Evolutionary conservation across 768 basidiomycete genomes (phyloP).

Genomic region (Tulasnella sp.): DNA sequence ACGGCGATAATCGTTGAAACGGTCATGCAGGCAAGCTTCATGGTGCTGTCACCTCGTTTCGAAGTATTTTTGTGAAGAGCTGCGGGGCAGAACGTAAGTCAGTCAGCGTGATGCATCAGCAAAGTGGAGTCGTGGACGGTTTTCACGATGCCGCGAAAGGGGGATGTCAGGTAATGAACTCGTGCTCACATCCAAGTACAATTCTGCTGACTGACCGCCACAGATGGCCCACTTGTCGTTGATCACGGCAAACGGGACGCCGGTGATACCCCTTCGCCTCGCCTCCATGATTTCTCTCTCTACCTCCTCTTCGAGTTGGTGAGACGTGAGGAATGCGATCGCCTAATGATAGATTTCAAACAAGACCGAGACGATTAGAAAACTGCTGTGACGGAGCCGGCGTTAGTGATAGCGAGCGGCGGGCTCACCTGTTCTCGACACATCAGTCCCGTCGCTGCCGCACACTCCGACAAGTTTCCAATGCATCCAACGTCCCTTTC

Average conservation of each 20-base stretch:
- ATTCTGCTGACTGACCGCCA: slow-evolving; percentile 59
- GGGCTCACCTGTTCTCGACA: slow-evolving; percentile 42
- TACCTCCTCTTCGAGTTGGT: slow-evolving; percentile 54
- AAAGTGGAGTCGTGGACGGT: too few species aligned
- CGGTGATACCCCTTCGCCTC: slow-evolving; percentile 52
- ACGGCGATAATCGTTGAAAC: too few species aligned
- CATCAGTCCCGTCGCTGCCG: slow-evolving; percentile 46
- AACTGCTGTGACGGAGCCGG: not conserved
- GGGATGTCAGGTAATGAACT: too few species aligned
- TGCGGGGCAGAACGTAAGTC: too few species aligned
- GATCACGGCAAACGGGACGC: slow-evolving; percentile 69
- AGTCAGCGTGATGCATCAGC: too few species aligned
- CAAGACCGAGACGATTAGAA: not conserved
- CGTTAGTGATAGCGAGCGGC: not conserved
- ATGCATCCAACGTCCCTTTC: slow-evolving; percentile 49
- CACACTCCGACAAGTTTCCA: slow-evolving; percentile 45
- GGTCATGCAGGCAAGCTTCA: too few species aligned
- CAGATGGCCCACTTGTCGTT: slow-evolving; percentile 66
- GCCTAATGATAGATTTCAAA: slow-evolving; percentile 35
- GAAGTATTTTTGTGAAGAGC: not conserved
- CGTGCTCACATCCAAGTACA: slow-evolving; percentile 30
- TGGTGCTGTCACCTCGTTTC: not conserved
- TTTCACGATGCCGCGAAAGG: not conserved
- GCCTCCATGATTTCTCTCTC: slow-evolving; percentile 49
- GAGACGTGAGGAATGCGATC: slow-evolving; percentile 46